phyloP scores from a whole-genome alignment of 345 rosid genomes.

The Eucalyptus pauciflora region DNA sequence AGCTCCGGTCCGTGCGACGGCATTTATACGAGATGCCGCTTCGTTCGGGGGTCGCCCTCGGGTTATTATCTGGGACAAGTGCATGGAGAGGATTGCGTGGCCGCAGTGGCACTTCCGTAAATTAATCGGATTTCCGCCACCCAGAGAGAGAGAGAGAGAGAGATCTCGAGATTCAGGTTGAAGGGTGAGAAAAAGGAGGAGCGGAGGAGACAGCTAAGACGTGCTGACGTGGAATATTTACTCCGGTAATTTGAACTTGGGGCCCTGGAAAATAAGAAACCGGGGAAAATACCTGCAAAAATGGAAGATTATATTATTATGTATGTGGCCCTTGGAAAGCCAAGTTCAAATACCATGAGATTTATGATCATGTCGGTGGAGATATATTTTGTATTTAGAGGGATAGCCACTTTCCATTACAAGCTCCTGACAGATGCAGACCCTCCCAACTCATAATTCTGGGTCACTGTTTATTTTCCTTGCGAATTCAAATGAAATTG shows the following conservation, averaged over 20 bases:
- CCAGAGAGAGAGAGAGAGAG: background rate
- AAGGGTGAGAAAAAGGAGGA: conserved; percentile 1
- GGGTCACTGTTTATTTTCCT: background rate
- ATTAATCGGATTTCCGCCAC: background rate
- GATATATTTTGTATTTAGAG: background rate
- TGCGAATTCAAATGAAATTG: background rate
- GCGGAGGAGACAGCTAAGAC: conserved; percentile 24
- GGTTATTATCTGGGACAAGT: background rate
- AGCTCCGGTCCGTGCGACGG: background rate
- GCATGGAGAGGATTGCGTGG: background rate
- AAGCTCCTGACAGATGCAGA: background rate
- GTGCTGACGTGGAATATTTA: background rate
- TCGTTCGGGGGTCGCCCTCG: background rate
- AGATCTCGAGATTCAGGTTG: background rate
- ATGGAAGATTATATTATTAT: no score
- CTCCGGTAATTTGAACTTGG: background rate
- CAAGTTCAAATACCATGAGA: background rate
- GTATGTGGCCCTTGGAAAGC: background rate
- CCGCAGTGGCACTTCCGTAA: background rate
- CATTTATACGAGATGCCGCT: background rate
- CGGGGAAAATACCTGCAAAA: background rate
- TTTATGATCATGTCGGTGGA: background rate
- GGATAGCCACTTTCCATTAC: background rate
- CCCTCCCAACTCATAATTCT: background rate
- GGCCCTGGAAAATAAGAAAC: background rate